phyloP scores from a whole-genome alignment of 768 basidiomycete species.

The Agaricus subrufescens region DNA sequence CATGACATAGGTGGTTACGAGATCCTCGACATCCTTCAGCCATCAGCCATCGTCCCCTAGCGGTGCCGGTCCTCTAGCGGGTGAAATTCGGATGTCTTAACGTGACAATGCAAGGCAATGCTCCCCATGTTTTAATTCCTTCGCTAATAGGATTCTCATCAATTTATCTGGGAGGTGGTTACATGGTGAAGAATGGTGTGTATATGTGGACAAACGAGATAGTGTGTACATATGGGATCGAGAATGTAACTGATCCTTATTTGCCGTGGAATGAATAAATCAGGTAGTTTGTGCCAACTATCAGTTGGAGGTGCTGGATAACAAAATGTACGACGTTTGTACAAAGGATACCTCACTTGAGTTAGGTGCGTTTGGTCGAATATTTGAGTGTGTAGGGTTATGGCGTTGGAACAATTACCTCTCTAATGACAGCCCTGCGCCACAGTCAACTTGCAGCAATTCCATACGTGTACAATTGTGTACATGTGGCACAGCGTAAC shows the following conservation, averaged over 20 bases:
- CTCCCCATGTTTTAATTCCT: slow-evolving; percentile 73
- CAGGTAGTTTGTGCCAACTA: slow-evolving; percentile 98
- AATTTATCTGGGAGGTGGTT: slow-evolving; percentile 92
- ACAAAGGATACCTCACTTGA: slow-evolving; percentile 76
- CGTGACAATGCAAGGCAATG: too few relatives aligned
- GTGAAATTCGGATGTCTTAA: too few relatives aligned
- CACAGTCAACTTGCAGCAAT: too few relatives aligned
- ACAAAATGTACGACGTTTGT: slow-evolving; percentile 95
- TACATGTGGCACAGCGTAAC: too few relatives aligned
- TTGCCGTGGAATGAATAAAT: slow-evolving; percentile 88
- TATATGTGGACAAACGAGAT: slow-evolving; percentile 97
- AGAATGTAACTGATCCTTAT: slow-evolving; percentile 73
- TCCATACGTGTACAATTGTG: too few relatives aligned
- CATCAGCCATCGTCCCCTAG: slow-evolving; percentile 51
- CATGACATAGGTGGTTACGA: slow-evolving; percentile 53
- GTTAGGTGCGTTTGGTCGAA: slow-evolving; percentile 56
- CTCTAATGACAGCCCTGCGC: too few relatives aligned
- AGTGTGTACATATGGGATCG: slow-evolving; percentile 86
- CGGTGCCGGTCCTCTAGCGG: slow-evolving; percentile 84
- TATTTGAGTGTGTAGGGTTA: too few relatives aligned
- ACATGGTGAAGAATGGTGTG: slow-evolving; percentile 95
- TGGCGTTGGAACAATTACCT: background rate
- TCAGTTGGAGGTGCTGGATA: slow-evolving; percentile 83
- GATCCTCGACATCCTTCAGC: too few relatives aligned
- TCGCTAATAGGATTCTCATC: slow-evolving; percentile 78